Conservation (phyloP, 805 yeast genomes). For the Starmerella bombi region DNA sequence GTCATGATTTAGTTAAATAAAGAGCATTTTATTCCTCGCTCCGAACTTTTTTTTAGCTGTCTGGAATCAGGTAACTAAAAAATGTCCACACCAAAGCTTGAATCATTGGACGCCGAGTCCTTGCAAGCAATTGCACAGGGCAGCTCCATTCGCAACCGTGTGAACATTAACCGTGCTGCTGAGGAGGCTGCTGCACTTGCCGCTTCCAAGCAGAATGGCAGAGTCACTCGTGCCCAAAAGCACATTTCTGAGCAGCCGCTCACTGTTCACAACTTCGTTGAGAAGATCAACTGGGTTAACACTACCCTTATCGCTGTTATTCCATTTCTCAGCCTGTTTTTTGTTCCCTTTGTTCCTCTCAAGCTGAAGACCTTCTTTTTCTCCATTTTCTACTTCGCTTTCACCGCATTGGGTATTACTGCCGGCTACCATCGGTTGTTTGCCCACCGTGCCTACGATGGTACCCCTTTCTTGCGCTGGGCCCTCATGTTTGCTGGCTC, state of each 20-base stretch:
- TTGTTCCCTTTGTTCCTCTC: conserved; percentile 36
- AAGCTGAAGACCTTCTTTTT: conserved; percentile 40
- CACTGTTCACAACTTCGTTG: conserved; percentile 59
- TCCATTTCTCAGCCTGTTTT: conserved; percentile 39
- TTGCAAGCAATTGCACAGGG: conserved; percentile 29
- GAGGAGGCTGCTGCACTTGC: conserved; percentile 12
- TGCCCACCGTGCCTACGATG: conserved; percentile 48
- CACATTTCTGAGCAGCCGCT: conserved; percentile 64
- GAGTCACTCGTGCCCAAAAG: conserved; percentile 21
- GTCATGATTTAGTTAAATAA: not conserved
- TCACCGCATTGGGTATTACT: conserved; percentile 60
- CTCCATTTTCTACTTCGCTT: conserved; percentile 40
- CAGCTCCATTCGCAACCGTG: conserved; percentile 19
- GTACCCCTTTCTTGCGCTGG: conserved; percentile 34
- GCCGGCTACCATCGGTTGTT: conserved; percentile 74
- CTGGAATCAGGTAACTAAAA: not conserved
- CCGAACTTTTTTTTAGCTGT: not conserved
- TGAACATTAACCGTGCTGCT: conserved; percentile 24
- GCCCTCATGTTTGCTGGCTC: conserved; percentile 49
- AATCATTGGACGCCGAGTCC: conserved; percentile 24
- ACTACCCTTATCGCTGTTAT: conserved; percentile 40
- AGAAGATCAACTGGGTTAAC: conserved; percentile 67
- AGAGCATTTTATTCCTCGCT: not conserved
- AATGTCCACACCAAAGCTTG: conserved; percentile 15
- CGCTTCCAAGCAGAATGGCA: conserved; percentile 14